Evolutionary conservation across 2,329 filamentous ascomycete genomes (phyloP).

Genomic region (Phoma sp.): DNA sequence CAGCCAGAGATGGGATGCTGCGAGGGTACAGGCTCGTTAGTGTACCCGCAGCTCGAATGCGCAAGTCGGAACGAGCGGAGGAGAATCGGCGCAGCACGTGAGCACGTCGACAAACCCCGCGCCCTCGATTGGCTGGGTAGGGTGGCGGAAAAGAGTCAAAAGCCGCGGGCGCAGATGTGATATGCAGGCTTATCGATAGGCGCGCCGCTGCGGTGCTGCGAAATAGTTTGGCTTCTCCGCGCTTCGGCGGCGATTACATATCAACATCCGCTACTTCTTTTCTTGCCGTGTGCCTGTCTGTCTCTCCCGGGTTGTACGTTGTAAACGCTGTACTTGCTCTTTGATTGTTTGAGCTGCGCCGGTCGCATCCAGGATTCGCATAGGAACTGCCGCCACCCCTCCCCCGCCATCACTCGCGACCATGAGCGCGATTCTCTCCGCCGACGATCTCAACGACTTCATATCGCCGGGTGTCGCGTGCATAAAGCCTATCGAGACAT

Average conservation of each 20-base stretch:
- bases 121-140: conserved; percentile 11
- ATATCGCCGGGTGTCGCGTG: conserved; percentile 97
- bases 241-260: conserved; percentile 25
- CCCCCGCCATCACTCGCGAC: conserved; percentile 26
- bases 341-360: conserved; percentile 7
- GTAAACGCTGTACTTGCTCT: background rate
- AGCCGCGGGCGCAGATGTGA: conserved; percentile 33
- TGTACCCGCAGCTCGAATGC: background rate
- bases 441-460: conserved; percentile 98
- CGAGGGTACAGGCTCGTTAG: background rate
- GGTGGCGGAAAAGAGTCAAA: conserved; percentile 31
- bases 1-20: background rate
- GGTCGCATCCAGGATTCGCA: conserved; percentile 17
- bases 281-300: background rate
- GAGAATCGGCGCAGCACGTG: conserved; percentile 22
- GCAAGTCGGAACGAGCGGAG: conserved; percentile 9
- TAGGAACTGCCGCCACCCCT: conserved; percentile 27
- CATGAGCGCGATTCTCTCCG: conserved; percentile 97
- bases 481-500: conserved; percentile 95
- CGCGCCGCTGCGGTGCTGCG: conserved; percentile 23
- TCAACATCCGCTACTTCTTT: conserved; percentile 3
- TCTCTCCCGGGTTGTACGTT: conserved; percentile 4
- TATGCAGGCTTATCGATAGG: conserved; percentile 45
- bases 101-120: conserved; percentile 1
- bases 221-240: conserved; percentile 33